These are phyloP conservation scores for Sequoiadendron giganteum DNA, from an alignment of 75 land plant genomes.

Conservation along the genomic window DNA sequence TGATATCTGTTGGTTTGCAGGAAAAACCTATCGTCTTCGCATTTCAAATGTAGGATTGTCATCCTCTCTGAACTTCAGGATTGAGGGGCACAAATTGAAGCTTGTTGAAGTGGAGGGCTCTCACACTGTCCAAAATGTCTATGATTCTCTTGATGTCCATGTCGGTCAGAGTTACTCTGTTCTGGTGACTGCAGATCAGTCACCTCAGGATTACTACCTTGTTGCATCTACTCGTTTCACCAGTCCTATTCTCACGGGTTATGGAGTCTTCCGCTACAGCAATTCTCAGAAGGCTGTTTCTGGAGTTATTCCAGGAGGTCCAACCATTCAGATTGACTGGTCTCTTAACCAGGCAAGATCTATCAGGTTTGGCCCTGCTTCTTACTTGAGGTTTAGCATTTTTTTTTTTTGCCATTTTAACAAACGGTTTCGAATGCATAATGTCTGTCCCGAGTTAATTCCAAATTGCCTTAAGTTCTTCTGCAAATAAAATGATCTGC, in stretches of 20 bases:
- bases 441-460: background rate
- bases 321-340: conserved; percentile 46
- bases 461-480: background rate
- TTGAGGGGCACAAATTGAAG: conserved; percentile 59
- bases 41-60: conserved; percentile 35
- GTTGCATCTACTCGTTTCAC: conserved; percentile 74
- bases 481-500: background rate
- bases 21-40: conserved; percentile 40
- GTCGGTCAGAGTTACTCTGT: conserved; percentile 70
- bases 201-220: conserved; percentile 65
- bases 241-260: conserved; percentile 27
- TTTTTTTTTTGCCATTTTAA: background rate
- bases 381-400: background rate
- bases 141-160: conserved; percentile 71
- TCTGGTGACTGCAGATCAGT: conserved; percentile 59
- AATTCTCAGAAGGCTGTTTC: conserved; percentile 49
- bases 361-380: conserved; percentile 28
- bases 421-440: background rate
- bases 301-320: conserved; percentile 62
- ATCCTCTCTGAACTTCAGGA: conserved; percentile 42
- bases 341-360: conserved; percentile 63
- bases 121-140: conserved; percentile 52
- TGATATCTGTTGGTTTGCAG: conserved; percentile 15
- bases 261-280: conserved; percentile 58
- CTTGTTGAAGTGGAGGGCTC: conserved; percentile 83